Evolutionary conservation across 495 filamentous ascomycete species (phyloP), one percentile per base, ranked within the genome.

Genomic region (Penicillium roqueforti): DNA sequence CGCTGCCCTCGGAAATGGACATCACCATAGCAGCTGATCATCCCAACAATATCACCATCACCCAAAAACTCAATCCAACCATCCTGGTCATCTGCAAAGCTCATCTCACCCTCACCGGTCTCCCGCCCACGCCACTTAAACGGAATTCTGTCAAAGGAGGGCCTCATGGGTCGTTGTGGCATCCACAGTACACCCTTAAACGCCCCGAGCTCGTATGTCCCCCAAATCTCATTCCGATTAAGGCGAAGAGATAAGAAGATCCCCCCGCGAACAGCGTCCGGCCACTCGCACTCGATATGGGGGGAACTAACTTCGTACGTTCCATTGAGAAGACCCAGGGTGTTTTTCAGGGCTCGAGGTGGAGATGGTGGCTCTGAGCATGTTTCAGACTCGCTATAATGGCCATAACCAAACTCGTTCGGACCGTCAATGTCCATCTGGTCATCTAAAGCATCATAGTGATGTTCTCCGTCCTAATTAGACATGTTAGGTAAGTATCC

Each of bases 21-120:
- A 9, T 32, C 16, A 5, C 25, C 25, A 29, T 11, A 20, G 18
- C 48, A 41, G 26, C 8, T 29, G 4, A 51, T 42, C 19, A 19
- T 20, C 6, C 47, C 48, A 16, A 14, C 26, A 29, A 51, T 22
- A 8, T 41, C 5, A 8, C 48, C 48, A 11, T 41, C 48, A 9
- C 37, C 47, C 26, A 42, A 10, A 42, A 51, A 42, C 18, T 29
- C 18, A 42, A 41, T 29, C 25, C 23, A 51, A 13, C 48, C 34
- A 3, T 29, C 14, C 31, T 37, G 26, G 36, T 14, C 7, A 14
- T 28, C n/a, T 13, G 6, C 47, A 9, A 23, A 23, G 22, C 32
- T 34, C 31, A 34, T 47, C 4, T 47, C 29, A 14, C 29, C 29
- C 3, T 23, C 20, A 14, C 47, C 34, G 14, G 18, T 37, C 2